Conservation (phyloP, 2,329 filamentous ascomycete genomes). For the Epichloe brachyelytri region DNA sequence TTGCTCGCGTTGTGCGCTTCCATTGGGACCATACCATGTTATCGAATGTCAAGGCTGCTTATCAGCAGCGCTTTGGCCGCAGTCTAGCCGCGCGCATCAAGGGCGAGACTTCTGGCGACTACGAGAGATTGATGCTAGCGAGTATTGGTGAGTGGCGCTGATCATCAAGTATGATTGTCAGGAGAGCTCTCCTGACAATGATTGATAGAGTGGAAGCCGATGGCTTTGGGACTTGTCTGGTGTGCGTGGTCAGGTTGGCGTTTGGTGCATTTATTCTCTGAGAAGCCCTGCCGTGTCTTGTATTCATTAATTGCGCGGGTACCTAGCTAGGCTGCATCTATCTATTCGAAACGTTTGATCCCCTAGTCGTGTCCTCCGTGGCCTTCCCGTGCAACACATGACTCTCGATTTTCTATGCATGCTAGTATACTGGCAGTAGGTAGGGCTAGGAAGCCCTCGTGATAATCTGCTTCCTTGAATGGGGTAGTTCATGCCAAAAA, state of each 20-base stretch:
- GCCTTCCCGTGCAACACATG: no score
- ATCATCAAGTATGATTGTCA: background rate
- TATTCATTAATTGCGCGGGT: background rate
- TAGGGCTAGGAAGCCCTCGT: background rate
- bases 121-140: conserved; percentile 64
- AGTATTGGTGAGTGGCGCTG: conserved; percentile 33
- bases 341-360: background rate
- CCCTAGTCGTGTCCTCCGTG: background rate
- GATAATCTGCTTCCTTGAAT: no score
- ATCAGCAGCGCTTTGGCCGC: conserved; percentile 55
- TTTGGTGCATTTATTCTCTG: background rate
- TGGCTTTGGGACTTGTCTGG: background rate
- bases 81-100: conserved; percentile 58
- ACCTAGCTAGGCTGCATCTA: background rate
- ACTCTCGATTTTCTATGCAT: no score
- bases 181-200: no score
- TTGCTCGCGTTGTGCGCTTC: conserved; percentile 61
- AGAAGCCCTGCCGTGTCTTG: background rate
- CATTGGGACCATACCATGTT: conserved; percentile 75
- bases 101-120: conserved; percentile 78
- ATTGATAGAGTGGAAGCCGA: background rate
- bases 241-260: background rate
- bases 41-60: conserved; percentile 67
- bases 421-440: no score
- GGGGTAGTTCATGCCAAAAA: no score